Percentiles rank a stretch among this genome's conserved stretches.
Evolutionary conservation across 345 rosid species (phyloP).

Genomic region (Streptanthus diversifolius): DNA sequence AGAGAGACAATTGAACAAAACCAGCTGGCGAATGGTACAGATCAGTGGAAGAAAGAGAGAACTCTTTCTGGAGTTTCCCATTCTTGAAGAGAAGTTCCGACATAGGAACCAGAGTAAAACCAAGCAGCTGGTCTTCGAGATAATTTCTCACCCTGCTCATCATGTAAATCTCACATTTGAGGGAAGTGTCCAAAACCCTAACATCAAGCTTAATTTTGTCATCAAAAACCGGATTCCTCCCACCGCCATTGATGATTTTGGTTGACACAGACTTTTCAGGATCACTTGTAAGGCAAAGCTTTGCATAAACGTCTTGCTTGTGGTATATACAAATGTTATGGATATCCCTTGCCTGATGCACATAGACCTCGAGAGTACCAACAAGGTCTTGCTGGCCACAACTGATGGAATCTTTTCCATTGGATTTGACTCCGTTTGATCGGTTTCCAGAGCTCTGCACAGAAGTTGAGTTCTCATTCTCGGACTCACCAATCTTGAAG

Average conservation of each 20-base stretch:
- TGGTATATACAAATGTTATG: slow-evolving; percentile 99
- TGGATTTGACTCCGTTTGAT: slow-evolving; percentile 42
- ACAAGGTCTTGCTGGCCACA: slow-evolving; percentile 41
- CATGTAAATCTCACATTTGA: slow-evolving; percentile 95
- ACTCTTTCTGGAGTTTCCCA: slow-evolving; percentile 83
- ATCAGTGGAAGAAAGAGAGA: slow-evolving; percentile 93
- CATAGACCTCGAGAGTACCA: slow-evolving; percentile 68
- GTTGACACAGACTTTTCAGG: slow-evolving; percentile 77
- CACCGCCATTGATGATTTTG: slow-evolving; percentile 96
- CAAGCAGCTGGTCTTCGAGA: slow-evolving; percentile 94
- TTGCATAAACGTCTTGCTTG: slow-evolving; percentile 99
- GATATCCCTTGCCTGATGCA: slow-evolving; percentile 95
- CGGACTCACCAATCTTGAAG: slow-evolving; percentile 56
- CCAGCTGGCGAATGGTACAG: slow-evolving; percentile 96
- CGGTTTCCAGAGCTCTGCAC: slow-evolving; percentile 36
- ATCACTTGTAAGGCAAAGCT: slow-evolving; percentile 81
- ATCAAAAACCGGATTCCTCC: slow-evolving; percentile 93
- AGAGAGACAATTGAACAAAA: slow-evolving; percentile 79
- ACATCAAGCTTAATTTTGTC: slow-evolving; percentile 69
- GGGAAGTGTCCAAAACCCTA: slow-evolving; percentile 60
- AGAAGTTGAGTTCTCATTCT: slow-evolving; percentile 43
- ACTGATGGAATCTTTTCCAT: slow-evolving; percentile 35
- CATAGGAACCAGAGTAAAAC: slow-evolving; percentile 84
- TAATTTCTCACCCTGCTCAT: slow-evolving; percentile 98
- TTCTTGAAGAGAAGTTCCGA: slow-evolving; percentile 72